phyloP scores from a whole-genome alignment of 73 alveolate species.

The Paramecium caudatum region DNA sequence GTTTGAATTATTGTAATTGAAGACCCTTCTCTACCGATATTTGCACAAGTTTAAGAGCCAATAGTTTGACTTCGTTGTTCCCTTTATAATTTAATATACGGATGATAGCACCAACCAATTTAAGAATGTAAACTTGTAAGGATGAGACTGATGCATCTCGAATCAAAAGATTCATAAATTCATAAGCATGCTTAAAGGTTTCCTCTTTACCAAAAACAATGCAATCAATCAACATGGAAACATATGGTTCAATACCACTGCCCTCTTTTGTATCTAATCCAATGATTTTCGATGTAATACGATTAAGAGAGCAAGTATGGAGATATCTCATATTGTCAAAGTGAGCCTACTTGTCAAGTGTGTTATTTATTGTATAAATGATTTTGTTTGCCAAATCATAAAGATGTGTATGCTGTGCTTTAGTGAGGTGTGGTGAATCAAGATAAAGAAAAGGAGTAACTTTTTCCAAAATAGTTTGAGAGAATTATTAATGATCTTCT shows the following conservation, averaged over 20 bases:
- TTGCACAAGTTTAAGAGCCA: background rate
- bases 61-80: background rate
- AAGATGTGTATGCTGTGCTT: background rate
- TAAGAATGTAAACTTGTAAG: background rate
- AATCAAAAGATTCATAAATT: background rate
- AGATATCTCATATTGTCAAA: slow-evolving; percentile 45
- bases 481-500: slow-evolving; percentile 47
- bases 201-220: slow-evolving; percentile 51
- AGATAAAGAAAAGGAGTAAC: slow-evolving; percentile 29
- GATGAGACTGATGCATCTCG: background rate
- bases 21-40: background rate
- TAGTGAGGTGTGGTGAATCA: background rate
- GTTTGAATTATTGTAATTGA: background rate
- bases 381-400: slow-evolving; percentile 3
- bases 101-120: slow-evolving; percentile 37
- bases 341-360: slow-evolving; percentile 6
- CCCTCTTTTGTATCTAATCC: slow-evolving; percentile 39
- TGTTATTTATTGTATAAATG: background rate
- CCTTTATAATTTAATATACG: slow-evolving; percentile 32
- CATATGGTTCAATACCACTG: slow-evolving; percentile 27
- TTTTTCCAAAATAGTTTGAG: slow-evolving; percentile 3
- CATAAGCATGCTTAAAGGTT: slow-evolving; percentile 6
- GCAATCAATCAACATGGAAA: slow-evolving; percentile 41
- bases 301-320: slow-evolving; percentile 30
- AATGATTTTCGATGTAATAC: background rate